A percentile compares a stretch with the other conserved stretches of the same genome.
Conservation (phyloP, 208 protist genomes). For the Acanthamoeba lenticulata region DNA sequence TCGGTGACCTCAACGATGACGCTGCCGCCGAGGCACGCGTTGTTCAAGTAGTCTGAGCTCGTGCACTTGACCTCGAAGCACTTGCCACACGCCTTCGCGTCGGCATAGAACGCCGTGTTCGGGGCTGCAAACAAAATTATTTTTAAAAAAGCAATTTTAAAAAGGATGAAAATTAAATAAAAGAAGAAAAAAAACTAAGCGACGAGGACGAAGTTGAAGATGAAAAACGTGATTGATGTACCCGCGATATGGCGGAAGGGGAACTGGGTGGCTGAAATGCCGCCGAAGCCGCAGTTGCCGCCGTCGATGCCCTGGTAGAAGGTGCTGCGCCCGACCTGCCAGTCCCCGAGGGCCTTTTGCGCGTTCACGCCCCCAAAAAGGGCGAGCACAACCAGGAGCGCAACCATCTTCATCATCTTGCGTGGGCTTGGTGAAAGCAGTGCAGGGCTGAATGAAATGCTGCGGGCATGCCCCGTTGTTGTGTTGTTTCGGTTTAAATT, state of each 20-base stretch:
- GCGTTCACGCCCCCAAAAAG: neutral
- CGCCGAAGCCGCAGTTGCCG: conserved; percentile 35
- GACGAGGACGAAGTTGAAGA: neutral
- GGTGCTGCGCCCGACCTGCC: conserved; percentile 18
- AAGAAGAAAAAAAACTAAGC: too few relatives aligned
- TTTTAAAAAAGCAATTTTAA: neutral
- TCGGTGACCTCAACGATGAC: conserved; percentile 33
- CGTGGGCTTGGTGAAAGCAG: too few relatives aligned
- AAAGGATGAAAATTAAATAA: neutral
- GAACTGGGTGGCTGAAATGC: neutral
- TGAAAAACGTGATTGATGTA: neutral
- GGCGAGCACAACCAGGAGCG: too few relatives aligned
- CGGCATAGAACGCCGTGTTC: conserved; percentile 41
- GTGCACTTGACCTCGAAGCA: conserved; percentile 61
- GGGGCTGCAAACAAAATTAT: neutral
- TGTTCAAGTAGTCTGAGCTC: neutral
- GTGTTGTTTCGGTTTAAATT: too few relatives aligned
- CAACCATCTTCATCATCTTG: too few relatives aligned
- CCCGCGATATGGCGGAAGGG: neutral
- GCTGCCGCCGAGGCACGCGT: conserved; percentile 19
- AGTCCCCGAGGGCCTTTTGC: neutral
- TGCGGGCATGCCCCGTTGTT: too few relatives aligned
- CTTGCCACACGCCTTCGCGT: neutral
- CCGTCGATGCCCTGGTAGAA: conserved; percentile 14
- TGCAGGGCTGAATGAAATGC: too few relatives aligned